A percentile compares a stretch with the other conserved stretches of the same genome.
Conservation (phyloP, 495 filamentous ascomycete species). For the Lepidopterella palustris region DNA sequence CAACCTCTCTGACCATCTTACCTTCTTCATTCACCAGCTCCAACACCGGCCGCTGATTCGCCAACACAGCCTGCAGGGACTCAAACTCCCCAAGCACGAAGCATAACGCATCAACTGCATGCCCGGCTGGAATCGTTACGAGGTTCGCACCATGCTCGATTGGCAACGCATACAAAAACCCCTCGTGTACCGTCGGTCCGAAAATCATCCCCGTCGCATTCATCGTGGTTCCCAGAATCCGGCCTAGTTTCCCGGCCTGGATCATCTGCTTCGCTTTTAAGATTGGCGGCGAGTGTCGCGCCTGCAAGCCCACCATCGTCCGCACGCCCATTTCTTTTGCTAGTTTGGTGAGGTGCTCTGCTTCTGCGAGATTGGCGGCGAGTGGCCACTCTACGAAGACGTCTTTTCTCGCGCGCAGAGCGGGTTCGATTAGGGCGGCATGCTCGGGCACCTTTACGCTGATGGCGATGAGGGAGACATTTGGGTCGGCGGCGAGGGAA, state of each 20-base stretch:
- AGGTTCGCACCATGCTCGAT: conserved; percentile 44
- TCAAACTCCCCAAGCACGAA: conserved; percentile 43
- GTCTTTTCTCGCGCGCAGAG: conserved; percentile 49
- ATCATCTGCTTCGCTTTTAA: conserved; percentile 38
- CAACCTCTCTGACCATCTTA: background rate
- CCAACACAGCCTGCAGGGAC: conserved; percentile 36
- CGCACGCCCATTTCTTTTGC: conserved; percentile 37
- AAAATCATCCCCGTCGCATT: conserved; percentile 26
- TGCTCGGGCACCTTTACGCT: conserved; percentile 52
- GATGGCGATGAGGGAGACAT: conserved; percentile 55
- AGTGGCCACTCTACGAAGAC: conserved; percentile 56
- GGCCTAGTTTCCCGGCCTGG: conserved; percentile 45
- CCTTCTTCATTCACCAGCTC: conserved; percentile 33
- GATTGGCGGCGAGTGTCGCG: conserved; percentile 39
- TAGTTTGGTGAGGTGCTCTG: conserved; percentile 40
- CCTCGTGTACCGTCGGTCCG: conserved; percentile 32
- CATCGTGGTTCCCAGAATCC: conserved; percentile 47
- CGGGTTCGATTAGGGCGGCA: conserved; percentile 41
- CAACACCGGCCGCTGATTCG: conserved; percentile 37
- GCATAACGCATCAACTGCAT: conserved; percentile 37
- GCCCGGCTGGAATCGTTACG: conserved; percentile 48
- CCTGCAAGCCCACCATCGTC: conserved; percentile 51
- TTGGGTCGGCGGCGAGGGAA: conserved; percentile 44
- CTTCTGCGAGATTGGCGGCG: conserved; percentile 32
- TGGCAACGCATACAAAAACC: conserved; percentile 11